Percentiles rank a stretch among this genome's conserved stretches.
phyloP scores from a whole-genome alignment of 371 early-diverging fungal species.

The Mortierella sp. region DNA sequence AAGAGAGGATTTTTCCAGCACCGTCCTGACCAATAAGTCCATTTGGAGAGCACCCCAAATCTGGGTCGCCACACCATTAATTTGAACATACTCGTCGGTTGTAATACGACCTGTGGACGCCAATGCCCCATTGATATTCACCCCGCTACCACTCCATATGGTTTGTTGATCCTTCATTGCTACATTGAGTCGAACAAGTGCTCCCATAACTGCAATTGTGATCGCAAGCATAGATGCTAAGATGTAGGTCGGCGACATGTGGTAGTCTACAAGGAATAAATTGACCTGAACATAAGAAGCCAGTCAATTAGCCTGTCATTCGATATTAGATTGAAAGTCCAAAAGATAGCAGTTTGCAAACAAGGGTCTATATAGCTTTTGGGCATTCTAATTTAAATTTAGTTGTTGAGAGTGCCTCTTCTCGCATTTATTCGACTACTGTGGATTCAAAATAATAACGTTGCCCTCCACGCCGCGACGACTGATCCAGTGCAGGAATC shows the following conservation, averaged over 20 bases:
- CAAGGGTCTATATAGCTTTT: too few species aligned
- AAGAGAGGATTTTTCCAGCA: slow-evolving; percentile 22
- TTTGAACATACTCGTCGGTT: slow-evolving; percentile 28
- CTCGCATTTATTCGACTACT: too few species aligned
- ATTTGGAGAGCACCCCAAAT: slow-evolving; percentile 13
- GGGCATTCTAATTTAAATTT: too few species aligned
- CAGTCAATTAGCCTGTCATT: too few species aligned
- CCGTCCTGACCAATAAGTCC: slow-evolving; percentile 25
- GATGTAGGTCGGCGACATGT: not conserved
- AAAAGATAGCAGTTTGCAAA: too few species aligned
- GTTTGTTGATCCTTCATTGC: not conserved
- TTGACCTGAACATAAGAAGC: too few species aligned
- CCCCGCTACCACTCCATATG: not conserved
- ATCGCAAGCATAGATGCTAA: slow-evolving; percentile 1
- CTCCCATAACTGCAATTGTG: not conserved
- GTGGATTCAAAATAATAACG: too few species aligned
- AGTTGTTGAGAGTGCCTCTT: too few species aligned
- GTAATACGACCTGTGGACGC: slow-evolving; percentile 11
- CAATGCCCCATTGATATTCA: slow-evolving; percentile 11
- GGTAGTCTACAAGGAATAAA: too few species aligned
- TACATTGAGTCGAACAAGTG: not conserved
- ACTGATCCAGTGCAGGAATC: too few species aligned
- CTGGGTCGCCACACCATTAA: slow-evolving; percentile 20
- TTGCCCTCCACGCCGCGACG: too few species aligned
- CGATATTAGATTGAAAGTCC: too few species aligned